Evolutionary conservation across 441 rosid genomes (phyloP).

Genomic region (Mallotus repandus): DNA sequence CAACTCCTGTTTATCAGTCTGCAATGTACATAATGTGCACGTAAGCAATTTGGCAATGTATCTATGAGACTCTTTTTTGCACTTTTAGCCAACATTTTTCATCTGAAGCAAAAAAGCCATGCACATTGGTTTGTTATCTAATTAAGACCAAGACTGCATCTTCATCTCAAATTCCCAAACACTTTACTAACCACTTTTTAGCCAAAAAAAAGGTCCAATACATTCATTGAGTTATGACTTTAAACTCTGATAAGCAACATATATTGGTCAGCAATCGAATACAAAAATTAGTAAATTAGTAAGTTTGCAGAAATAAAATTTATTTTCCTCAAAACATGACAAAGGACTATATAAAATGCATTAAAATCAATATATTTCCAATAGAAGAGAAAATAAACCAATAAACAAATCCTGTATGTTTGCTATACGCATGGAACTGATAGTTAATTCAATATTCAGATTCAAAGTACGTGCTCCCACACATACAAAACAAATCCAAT

Average conservation of each 20-base stretch:
- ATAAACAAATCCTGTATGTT: background rate
- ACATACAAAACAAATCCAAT: background rate
- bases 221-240: background rate
- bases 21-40: conserved; percentile 21
- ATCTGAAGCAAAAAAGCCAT: background rate
- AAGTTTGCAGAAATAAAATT: no score
- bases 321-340: no score
- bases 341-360: no score
- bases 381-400: background rate
- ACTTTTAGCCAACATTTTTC: background rate
- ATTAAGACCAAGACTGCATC: background rate
- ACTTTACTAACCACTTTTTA: background rate
- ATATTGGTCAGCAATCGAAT: background rate
- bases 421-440: background rate
- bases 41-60: background rate
- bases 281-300: background rate
- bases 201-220: background rate
- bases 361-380: no score
- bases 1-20: conserved; percentile 44
- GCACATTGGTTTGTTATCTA: background rate
- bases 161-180: background rate
- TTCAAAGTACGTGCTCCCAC: background rate
- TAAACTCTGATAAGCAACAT: background rate
- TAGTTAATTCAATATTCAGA: background rate
- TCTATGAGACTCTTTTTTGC: background rate